A percentile compares a stretch with the other conserved stretches of the same genome.
These are phyloP conservation scores for Hypoxylon intermedium DNA, from an alignment of 495 filamentous ascomycete species.

Conservation along the genomic window DNA sequence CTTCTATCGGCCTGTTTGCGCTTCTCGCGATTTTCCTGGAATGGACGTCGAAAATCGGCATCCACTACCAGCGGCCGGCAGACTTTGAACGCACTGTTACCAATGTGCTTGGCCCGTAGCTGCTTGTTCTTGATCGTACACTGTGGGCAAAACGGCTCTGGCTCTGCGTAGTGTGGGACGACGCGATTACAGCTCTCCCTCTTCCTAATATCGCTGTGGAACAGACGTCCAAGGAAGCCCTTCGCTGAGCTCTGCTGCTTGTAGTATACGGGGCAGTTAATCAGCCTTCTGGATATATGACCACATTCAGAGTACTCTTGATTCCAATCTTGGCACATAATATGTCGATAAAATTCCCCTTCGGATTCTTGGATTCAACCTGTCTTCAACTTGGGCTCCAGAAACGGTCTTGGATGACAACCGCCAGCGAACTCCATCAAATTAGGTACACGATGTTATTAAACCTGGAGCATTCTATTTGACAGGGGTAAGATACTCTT, in stretches of 20 bases:
- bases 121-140: slow-evolving; percentile 20
- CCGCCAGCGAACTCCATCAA: not conserved
- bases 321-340: slow-evolving; percentile 34
- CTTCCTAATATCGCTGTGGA: slow-evolving; percentile 1
- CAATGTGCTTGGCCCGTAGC: slow-evolving; percentile 12
- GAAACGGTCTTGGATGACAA: not conserved
- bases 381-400: not conserved
- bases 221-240: slow-evolving; percentile 23
- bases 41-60: slow-evolving; percentile 4
- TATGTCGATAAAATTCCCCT: no score
- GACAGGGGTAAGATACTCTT: not conserved
- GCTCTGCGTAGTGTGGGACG: slow-evolving; percentile 27
- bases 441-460: not conserved
- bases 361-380: no score
- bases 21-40: not conserved
- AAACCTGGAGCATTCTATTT: not conserved
- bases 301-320: slow-evolving; percentile 34
- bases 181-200: slow-evolving; percentile 37
- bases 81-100: slow-evolving; percentile 31
- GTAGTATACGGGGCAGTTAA: slow-evolving; percentile 36
- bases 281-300: slow-evolving; percentile 30
- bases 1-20: slow-evolving; percentile 2
- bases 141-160: slow-evolving; percentile 20
- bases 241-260: slow-evolving; percentile 26
- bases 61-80: slow-evolving; percentile 10